Percentiles rank a stretch among this genome's conserved stretches.
Evolutionary conservation across 2,329 filamentous ascomycete genomes (phyloP).

Genomic region (Neodidymelliopsis sp.): DNA sequence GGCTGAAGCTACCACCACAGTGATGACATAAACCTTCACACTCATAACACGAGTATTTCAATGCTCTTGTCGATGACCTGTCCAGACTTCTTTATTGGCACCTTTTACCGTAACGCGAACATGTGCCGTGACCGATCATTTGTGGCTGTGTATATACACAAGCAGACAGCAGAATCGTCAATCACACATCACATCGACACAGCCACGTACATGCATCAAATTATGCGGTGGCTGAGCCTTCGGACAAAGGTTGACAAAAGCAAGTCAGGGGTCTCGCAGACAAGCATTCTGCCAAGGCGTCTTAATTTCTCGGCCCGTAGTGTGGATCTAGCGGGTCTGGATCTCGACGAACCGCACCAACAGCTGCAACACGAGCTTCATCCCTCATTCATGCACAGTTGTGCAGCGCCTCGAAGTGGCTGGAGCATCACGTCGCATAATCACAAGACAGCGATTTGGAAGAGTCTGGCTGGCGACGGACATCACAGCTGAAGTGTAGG

Average conservation of each 20-base stretch:
- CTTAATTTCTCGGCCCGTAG: constrained; percentile 13
- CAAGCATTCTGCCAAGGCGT: constrained; percentile 15
- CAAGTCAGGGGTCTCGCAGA: constrained; percentile 1
- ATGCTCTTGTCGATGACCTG: too few relatives aligned
- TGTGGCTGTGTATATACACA: too few relatives aligned
- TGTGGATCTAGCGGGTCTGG: constrained; percentile 11
- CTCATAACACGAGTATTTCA: too few relatives aligned
- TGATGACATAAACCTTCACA: too few relatives aligned
- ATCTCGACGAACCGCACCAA: constrained; percentile 1
- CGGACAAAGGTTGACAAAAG: not conserved
- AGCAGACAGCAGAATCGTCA: too few relatives aligned
- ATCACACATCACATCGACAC: not conserved
- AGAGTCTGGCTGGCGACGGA: constrained; percentile 1
- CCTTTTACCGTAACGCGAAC: too few relatives aligned
- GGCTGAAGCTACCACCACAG: too few relatives aligned
- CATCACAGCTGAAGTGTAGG: not conserved
- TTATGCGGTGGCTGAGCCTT: constrained; percentile 12
- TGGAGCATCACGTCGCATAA: constrained; percentile 8
- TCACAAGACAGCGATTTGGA: constrained; percentile 8
- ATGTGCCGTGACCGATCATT: too few relatives aligned
- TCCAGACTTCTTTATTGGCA: too few relatives aligned
- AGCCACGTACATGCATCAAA: not conserved
- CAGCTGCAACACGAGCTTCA: constrained; percentile 18
- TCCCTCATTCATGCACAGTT: constrained; percentile 10
- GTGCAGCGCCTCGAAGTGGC: constrained; percentile 16